Evolutionary conservation across 306 rosid species (phyloP), one percentile per base, ranked within the genome.

Genomic region (Astragalus glycyphyllos): DNA sequence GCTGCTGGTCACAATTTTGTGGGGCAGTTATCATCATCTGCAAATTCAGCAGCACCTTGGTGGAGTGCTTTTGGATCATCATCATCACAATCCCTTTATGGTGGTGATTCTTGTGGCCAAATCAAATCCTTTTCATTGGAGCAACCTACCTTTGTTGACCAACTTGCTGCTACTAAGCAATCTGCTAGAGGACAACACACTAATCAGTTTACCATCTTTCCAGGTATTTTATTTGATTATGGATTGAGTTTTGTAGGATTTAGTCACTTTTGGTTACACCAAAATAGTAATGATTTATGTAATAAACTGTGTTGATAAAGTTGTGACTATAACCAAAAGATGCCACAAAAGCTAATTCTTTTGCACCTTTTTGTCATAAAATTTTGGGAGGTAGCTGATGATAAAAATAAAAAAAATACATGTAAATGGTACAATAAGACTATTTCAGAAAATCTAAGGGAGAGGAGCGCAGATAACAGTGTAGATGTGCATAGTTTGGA

Each of bases 51-150:
- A 4, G 66, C 81, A 4, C 86, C 88, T n/a, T 85, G 96, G 91
- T 90, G 93, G 97, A 73, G 77, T 81, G 73, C 77, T 72, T 77
- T 88, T 60, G 91, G 87, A 80, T 79, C 87, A 68, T 75, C 87
- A 69, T 77, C 87, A 68, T 75, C 87, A 69, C 91, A 82, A 68
- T 73, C 89, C 0, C 55, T 57, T 65, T 78, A 73, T 75, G 93
- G 83, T 15, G 96, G 83, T 17, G 96, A 90, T 5, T 81, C 90
- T 31, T 85, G 83, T 82, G 88, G 81, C 72, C 92, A 82, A 55
- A 56, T 81, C 42, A 92, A 92, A 76, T 66, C 89, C 64, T 89
- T 83, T 40, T 81, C 89, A 9, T 77, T 76, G 76, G 90, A 87
- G 69, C 76, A 68, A 12, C 80, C 86, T 12, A 56, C 58, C 51